Evolutionary conservation across 2,329 filamentous ascomycete species (phyloP).

Genomic region (Fusarium staphyleae): DNA sequence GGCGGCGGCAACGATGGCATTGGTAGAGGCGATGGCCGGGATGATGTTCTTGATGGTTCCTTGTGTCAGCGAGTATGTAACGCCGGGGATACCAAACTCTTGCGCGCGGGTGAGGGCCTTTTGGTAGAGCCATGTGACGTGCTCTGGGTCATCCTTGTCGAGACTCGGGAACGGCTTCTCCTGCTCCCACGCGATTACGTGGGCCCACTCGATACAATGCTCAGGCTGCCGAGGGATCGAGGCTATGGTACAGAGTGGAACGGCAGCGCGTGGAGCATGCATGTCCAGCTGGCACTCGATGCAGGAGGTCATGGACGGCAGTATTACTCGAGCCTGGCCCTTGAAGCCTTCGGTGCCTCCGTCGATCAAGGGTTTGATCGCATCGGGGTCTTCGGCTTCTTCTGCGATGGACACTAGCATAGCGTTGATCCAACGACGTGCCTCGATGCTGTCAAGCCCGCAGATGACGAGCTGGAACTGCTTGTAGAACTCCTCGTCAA

Average conservation of each 20-base stretch:
- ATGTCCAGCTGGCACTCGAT: slow-evolving; percentile 99
- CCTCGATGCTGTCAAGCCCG: slow-evolving; percentile 95
- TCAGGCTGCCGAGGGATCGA: slow-evolving; percentile 96
- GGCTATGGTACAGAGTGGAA: slow-evolving; percentile 94
- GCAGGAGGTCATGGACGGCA: slow-evolving; percentile 92
- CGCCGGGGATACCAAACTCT: slow-evolving; percentile 89
- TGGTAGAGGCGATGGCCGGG: slow-evolving; percentile 95
- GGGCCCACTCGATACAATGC: slow-evolving; percentile 98
- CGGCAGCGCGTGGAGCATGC: slow-evolving; percentile 96
- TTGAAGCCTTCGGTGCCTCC: slow-evolving; percentile 99
- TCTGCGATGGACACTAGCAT: slow-evolving; percentile 92
- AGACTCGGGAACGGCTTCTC: slow-evolving; percentile 83
- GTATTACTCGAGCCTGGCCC: slow-evolving; percentile 89
- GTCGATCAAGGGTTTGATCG: slow-evolving; percentile 91
- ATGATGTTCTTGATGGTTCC: slow-evolving; percentile 99
- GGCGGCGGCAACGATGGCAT: slow-evolving; percentile 92
- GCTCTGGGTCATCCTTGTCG: slow-evolving; percentile 95
- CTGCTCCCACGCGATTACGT: slow-evolving; percentile 96
- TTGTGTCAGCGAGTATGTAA: slow-evolving; percentile 95
- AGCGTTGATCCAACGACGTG: slow-evolving; percentile 97
- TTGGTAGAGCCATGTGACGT: slow-evolving; percentile 95
- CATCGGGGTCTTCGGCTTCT: slow-evolving; percentile 75
- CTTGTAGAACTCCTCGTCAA: slow-evolving; percentile 95
- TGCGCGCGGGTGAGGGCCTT: slow-evolving; percentile 81
- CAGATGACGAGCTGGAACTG: slow-evolving; percentile 95